Conservation (phyloP, 352 stramenopile species). For the Globisporangium ultimum region DNA sequence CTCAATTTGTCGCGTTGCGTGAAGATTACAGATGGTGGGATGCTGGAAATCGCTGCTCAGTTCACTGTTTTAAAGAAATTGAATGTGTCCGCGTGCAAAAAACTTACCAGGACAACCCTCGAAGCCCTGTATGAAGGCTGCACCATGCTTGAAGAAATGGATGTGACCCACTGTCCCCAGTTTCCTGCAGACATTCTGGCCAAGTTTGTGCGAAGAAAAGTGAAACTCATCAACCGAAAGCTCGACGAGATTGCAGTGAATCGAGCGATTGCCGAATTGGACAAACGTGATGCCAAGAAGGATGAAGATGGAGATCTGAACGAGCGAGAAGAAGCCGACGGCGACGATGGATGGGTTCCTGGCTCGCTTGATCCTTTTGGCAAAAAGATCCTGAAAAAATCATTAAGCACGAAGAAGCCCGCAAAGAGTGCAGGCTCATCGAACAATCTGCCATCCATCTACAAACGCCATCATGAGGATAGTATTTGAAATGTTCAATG, state of each 20-base stretch:
- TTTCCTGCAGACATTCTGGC: conserved; percentile 54
- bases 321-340: conserved; percentile 8
- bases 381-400: conserved; percentile 4
- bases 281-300: conserved; percentile 2
- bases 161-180: conserved; percentile 76
- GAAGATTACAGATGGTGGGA: conserved; percentile 83
- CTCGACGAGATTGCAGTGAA: conserved; percentile 33
- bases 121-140: conserved; percentile 48
- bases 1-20: conserved; percentile 64
- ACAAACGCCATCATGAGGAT: conserved; percentile 4
- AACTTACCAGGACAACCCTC: conserved; percentile 65
- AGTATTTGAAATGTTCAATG: conserved; percentile 1
- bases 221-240: conserved; percentile 45
- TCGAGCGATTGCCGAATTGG: neutral
- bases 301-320: conserved; percentile 1
- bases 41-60: conserved; percentile 76
- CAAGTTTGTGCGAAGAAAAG: conserved; percentile 52
- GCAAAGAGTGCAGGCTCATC: neutral
- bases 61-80: conserved; percentile 61
- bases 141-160: conserved; percentile 58
- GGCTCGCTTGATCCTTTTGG: neutral
- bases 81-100: conserved; percentile 79
- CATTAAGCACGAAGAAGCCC: conserved; percentile 1
- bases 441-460: conserved; percentile 19
- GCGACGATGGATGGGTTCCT: neutral